phyloP scores from a whole-genome alignment of 2,329 filamentous ascomycete genomes.

The Fusarium armeniacum region DNA sequence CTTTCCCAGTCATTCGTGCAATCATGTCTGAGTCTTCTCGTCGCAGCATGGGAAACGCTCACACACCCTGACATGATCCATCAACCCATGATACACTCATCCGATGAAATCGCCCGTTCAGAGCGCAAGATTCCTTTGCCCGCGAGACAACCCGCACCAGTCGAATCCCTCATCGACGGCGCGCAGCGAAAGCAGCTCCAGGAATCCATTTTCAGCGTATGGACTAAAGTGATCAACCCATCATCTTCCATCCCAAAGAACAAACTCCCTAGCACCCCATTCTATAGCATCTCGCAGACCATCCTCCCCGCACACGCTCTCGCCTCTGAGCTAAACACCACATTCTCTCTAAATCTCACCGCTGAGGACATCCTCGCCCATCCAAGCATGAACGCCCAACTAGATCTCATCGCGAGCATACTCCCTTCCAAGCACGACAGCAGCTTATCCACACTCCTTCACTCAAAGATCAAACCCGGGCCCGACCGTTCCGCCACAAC shows the following conservation, averaged over 20 bases:
- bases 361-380: slow-evolving; percentile 65
- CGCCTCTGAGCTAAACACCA: slow-evolving; percentile 60
- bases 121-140: slow-evolving; percentile 60
- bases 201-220: slow-evolving; percentile 59
- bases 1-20: slow-evolving; percentile 60
- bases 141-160: slow-evolving; percentile 36
- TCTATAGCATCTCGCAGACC: slow-evolving; percentile 66
- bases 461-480: slow-evolving; percentile 8
- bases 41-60: slow-evolving; percentile 61
- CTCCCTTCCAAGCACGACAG: slow-evolving; percentile 39
- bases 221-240: slow-evolving; percentile 61
- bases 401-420: slow-evolving; percentile 58
- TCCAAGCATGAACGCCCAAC: slow-evolving; percentile 65
- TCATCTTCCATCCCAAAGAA: slow-evolving; percentile 57
- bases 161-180: slow-evolving; percentile 53
- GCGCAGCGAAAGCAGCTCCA: slow-evolving; percentile 60
- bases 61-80: slow-evolving; percentile 62
- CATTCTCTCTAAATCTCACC: slow-evolving; percentile 58
- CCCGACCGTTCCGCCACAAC: slow-evolving; percentile 10
- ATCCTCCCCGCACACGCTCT: slow-evolving; percentile 64
- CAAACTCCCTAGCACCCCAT: slow-evolving; percentile 61
- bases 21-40: slow-evolving; percentile 61
- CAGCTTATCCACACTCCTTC: slow-evolving; percentile 33
- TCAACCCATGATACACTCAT: slow-evolving; percentile 61
- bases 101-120: slow-evolving; percentile 55